These are phyloP conservation scores for Hypoxylon sp. DNA, from an alignment of 2,329 filamentous ascomycete genomes.

Conservation along the genomic window DNA sequence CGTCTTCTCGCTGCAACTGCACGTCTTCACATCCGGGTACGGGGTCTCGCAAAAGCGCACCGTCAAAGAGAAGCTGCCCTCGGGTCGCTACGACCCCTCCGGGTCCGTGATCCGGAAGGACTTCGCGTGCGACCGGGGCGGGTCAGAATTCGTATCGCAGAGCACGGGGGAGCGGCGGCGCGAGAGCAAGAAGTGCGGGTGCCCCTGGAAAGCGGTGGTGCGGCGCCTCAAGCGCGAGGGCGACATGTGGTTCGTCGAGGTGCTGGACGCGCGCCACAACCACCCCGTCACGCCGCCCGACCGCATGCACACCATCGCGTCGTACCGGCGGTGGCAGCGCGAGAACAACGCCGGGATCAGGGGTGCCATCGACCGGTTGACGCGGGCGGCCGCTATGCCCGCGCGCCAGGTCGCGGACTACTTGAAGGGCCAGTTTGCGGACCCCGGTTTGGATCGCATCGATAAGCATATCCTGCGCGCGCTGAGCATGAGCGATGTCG, in stretches of 20 bases:
- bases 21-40: conserved; percentile 53
- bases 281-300: conserved; percentile 50
- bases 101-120: conserved; percentile 52
- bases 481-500: conserved; percentile 50
- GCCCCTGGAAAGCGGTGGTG: conserved; percentile 50
- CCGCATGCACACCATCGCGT: conserved; percentile 52
- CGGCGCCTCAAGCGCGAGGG: conserved; percentile 51
- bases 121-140: conserved; percentile 52
- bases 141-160: conserved; percentile 52
- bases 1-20: conserved; percentile 51
- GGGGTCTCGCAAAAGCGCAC: conserved; percentile 54
- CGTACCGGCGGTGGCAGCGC: conserved; percentile 53
- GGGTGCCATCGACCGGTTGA: conserved; percentile 46
- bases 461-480: conserved; percentile 52
- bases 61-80: conserved; percentile 53
- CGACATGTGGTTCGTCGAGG: conserved; percentile 52
- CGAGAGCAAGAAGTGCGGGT: conserved; percentile 51
- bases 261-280: conserved; percentile 50
- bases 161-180: conserved; percentile 52
- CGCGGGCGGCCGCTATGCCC: conserved; percentile 50
- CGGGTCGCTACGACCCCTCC: conserved; percentile 52
- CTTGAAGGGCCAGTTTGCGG: conserved; percentile 46
- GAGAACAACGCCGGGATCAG: conserved; percentile 52
- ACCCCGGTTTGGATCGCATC: conserved; percentile 50
- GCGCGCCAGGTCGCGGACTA: conserved; percentile 49